phyloP scores from a whole-genome alignment of 83 land plant genomes.

The Diphasiastrum complanatum region DNA sequence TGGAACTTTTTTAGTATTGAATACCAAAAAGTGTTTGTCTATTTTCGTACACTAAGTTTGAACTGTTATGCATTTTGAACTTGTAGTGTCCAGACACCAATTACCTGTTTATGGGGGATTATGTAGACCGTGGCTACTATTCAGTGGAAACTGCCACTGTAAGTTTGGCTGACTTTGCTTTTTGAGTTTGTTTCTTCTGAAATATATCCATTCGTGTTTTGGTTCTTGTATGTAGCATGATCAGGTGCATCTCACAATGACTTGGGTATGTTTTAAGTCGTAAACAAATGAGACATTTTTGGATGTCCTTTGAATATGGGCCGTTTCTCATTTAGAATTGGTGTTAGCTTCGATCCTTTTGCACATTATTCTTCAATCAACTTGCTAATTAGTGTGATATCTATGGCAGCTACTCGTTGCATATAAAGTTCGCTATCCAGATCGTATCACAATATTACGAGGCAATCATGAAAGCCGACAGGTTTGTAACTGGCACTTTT shows the following conservation, averaged over 20 bases:
- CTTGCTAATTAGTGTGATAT: neutral
- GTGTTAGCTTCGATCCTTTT: neutral
- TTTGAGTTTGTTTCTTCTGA: neutral
- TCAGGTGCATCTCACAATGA: neutral
- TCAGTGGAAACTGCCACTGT: constrained; percentile 80
- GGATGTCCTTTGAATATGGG: too few relatives aligned
- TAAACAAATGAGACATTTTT: too few relatives aligned
- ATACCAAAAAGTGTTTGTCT: too few relatives aligned
- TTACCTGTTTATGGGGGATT: constrained; percentile 80
- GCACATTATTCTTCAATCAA: neutral
- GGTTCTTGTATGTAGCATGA: neutral
- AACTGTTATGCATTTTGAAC: constrained; percentile 1
- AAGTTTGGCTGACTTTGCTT: constrained; percentile 32
- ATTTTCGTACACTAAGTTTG: neutral
- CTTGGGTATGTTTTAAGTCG: too few relatives aligned
- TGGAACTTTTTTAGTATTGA: too few relatives aligned
- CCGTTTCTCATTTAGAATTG: neutral
- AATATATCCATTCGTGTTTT: neutral
- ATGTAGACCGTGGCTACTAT: constrained; percentile 78
- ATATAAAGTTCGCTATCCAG: constrained; percentile 79
- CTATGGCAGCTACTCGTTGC: constrained; percentile 73
- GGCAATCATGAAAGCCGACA: constrained; percentile 96
- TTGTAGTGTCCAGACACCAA: constrained; percentile 75
- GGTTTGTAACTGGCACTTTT: constrained; percentile 32
- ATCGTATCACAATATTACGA: constrained; percentile 81